Percentiles rank a stretch among this genome's conserved stretches.
These are phyloP conservation scores for Juncus effusus DNA, from an alignment of 176 grass and related monocot species.

Conservation along the genomic window DNA sequence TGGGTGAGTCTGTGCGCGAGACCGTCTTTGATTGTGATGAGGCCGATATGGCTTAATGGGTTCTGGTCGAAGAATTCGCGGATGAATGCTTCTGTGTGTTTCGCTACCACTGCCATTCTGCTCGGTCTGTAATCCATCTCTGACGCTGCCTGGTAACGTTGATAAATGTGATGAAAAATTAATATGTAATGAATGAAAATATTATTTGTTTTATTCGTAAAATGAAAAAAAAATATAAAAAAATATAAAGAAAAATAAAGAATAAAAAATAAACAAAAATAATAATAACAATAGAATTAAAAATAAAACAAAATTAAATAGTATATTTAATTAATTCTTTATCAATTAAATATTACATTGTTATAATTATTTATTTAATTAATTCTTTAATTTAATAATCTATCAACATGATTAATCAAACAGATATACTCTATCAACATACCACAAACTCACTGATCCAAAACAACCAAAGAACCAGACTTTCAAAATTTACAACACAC, in stretches of 20 bases:
- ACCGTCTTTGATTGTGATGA: conserved; percentile 80
- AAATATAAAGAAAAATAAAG: not conserved
- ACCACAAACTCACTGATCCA: not conserved
- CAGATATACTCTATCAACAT: not conserved
- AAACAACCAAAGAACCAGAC: not conserved
- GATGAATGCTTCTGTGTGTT: conserved; percentile 66
- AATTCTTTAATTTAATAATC: too few species aligned
- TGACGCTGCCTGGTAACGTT: conserved; percentile 61
- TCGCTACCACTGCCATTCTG: conserved; percentile 84
- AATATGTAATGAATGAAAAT: too few species aligned
- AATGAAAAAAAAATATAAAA: too few species aligned
- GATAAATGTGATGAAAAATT: too few species aligned
- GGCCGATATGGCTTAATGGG: conserved; percentile 83
- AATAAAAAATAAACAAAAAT: not conserved
- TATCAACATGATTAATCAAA: not conserved
- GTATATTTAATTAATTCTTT: not conserved
- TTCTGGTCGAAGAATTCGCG: conserved; percentile 99
- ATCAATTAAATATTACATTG: not conserved
- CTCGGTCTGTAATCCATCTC: conserved; percentile 89
- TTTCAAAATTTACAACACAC: conserved; percentile 8
- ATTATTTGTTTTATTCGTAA: too few species aligned
- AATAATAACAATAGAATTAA: not conserved
- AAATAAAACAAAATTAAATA: not conserved
- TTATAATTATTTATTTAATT: not conserved
- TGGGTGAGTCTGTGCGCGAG: conserved; percentile 70